Conservation (phyloP, 257 asterid genomes). For the Solanum pennellii region DNA sequence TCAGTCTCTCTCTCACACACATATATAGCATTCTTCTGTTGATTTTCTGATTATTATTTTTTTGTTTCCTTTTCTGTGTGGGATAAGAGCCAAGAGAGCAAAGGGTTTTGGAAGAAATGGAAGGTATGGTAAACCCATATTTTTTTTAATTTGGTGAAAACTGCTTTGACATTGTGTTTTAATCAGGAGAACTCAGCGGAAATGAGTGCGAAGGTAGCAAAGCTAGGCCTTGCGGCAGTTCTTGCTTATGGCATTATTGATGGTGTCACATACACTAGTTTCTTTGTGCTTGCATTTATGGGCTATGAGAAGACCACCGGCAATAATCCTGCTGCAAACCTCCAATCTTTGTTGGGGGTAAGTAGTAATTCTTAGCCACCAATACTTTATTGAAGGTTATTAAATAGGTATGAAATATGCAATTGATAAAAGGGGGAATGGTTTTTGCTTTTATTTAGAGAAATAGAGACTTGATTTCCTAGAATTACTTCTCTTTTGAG, state of each 20-base stretch:
- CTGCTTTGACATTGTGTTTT: not conserved
- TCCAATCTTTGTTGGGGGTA: conserved; percentile 33
- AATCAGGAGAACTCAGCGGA: conserved; percentile 26
- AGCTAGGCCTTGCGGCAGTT: conserved; percentile 33
- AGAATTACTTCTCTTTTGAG: not conserved
- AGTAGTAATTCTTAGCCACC: not conserved
- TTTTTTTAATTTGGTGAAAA: not conserved
- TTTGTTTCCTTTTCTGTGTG: not conserved
- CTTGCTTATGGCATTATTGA: conserved; percentile 40
- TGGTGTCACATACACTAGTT: conserved; percentile 36
- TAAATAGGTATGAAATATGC: not conserved
- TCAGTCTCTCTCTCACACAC: not conserved
- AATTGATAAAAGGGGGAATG: not conserved
- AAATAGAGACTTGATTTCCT: not conserved
- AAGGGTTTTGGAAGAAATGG: conserved; percentile 36
- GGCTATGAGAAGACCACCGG: conserved; percentile 34
- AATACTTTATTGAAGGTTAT: not conserved
- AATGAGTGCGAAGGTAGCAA: conserved; percentile 30
- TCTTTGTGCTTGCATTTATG: conserved; percentile 36
- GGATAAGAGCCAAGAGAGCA: conserved; percentile 5
- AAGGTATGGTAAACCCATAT: conserved; percentile 5
- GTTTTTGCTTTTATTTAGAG: not conserved
- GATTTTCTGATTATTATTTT: too few relatives aligned
- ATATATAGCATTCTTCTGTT: not conserved
- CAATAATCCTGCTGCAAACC: conserved; percentile 41